A percentile compares a stretch with the other conserved stretches of the same genome.
These are phyloP conservation scores for Magnusiomyces magnusii DNA, from an alignment of 1,139 yeast genomes.

Conservation along the genomic window DNA sequence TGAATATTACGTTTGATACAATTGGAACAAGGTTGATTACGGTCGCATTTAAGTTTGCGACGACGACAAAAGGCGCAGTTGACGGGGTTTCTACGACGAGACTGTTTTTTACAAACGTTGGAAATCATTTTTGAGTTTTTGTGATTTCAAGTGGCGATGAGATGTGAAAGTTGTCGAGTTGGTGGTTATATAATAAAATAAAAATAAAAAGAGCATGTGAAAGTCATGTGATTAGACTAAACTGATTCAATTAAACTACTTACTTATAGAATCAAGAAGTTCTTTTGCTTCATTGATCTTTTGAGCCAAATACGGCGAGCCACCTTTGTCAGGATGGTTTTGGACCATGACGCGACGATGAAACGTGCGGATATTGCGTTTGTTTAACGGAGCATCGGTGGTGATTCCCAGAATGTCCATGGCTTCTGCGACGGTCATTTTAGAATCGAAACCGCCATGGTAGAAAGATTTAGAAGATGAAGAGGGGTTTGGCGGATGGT, in stretches of 20 bases:
- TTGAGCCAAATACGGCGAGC: conserved; percentile 61
- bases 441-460: conserved; percentile 32
- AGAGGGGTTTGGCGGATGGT: conserved; percentile 10
- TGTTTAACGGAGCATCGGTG: conserved; percentile 19
- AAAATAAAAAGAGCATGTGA: no score
- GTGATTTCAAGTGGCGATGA: no score
- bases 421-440: conserved; percentile 34
- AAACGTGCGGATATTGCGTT: conserved; percentile 41
- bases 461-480: conserved; percentile 17
- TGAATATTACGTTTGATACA: conserved; percentile 29
- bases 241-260: not conserved
- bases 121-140: no score
- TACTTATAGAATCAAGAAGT: conserved; percentile 39
- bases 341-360: conserved; percentile 58
- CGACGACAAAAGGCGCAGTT: conserved; percentile 32
- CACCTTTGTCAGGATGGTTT: conserved; percentile 75
- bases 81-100: conserved; percentile 25
- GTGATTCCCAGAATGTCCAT: conserved; percentile 30
- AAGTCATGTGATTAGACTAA: no score
- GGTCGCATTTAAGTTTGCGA: conserved; percentile 33
- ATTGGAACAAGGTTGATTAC: conserved; percentile 33
- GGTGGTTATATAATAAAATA: no score
- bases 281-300: conserved; percentile 73
- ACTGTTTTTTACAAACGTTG: no score
- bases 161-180: no score